These are phyloP conservation scores for Gnomoniopsis sp. DNA, from an alignment of 2,329 filamentous ascomycete species.

Conservation along the genomic window DNA sequence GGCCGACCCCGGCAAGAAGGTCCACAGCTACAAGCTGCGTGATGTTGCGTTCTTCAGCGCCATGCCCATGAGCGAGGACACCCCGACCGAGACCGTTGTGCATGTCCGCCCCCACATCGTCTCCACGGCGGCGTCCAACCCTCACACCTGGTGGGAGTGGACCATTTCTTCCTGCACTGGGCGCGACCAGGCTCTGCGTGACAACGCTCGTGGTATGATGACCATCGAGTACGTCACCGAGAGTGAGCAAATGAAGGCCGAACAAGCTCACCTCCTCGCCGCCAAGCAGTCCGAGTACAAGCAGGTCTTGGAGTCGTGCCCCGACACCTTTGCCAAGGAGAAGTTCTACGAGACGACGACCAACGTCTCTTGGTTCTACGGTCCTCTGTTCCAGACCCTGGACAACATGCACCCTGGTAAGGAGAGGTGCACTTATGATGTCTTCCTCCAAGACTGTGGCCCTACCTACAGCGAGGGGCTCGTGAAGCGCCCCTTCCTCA, in stretches of 20 bases:
- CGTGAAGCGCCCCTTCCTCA: conserved; percentile 46
- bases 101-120: conserved; percentile 13
- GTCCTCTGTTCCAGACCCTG: conserved; percentile 47
- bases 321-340: conserved; percentile 12
- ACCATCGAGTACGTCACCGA: conserved; percentile 12
- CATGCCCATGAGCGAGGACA: conserved; percentile 13
- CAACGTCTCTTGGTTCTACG: conserved; percentile 32
- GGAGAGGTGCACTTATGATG: conserved; percentile 33
- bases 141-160: conserved; percentile 15
- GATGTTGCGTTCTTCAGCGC: conserved; percentile 13
- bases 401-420: conserved; percentile 29
- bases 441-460: conserved; percentile 46
- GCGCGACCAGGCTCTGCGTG: conserved; percentile 10
- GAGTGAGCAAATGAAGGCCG: conserved; percentile 13
- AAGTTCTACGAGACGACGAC: conserved; percentile 13
- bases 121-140: conserved; percentile 4
- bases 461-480: conserved; percentile 50
- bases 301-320: conserved; percentile 9
- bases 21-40: conserved; percentile 6
- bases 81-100: conserved; percentile 12
- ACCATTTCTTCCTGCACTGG: conserved; percentile 14
- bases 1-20: conserved; percentile 21
- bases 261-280: conserved; percentile 5
- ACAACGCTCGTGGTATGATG: conserved; percentile 15
- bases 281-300: conserved; percentile 12